These are phyloP conservation scores for Rhipidocladum racemiflorum DNA, from an alignment of 176 grass and related monocot genomes.

Conservation along the genomic window DNA sequence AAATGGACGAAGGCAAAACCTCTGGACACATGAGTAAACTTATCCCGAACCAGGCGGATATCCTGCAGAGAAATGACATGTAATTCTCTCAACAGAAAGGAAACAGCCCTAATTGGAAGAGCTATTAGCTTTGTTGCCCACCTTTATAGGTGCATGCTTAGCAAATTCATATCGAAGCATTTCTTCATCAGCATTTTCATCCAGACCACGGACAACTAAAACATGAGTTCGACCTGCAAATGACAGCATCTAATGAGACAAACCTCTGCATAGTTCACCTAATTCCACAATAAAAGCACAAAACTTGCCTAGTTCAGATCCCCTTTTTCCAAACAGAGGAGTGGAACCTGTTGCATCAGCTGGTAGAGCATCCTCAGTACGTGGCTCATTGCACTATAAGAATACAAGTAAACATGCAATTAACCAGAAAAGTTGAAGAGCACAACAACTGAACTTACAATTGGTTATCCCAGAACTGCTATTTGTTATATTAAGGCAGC, in stretches of 20 bases:
- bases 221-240: conserved; percentile 97
- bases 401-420: conserved; percentile 30
- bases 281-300: conserved; percentile 26
- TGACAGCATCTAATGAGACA: conserved; percentile 21
- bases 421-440: conserved; percentile 23
- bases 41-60: conserved; percentile 94
- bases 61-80: conserved; percentile 56
- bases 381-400: conserved; percentile 85
- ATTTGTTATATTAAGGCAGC: not conserved
- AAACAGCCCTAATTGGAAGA: conserved; percentile 8
- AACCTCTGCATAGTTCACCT: conserved; percentile 14
- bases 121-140: conserved; percentile 33
- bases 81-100: not conserved
- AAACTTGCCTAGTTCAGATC: conserved; percentile 71
- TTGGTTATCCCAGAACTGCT: not conserved
- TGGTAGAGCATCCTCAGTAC: conserved; percentile 79
- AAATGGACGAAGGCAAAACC: conserved; percentile 99
- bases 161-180: conserved; percentile 98
- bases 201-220: conserved; percentile 94
- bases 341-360: conserved; percentile 62
- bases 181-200: conserved; percentile 98
- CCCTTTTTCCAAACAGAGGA: conserved; percentile 64
- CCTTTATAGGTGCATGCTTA: conserved; percentile 94
- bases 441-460: conserved; percentile 13
- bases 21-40: conserved; percentile 97